A percentile compares a stretch with the other conserved stretches of the same genome.
Conservation (phyloP, 352 stramenopile genomes). For the Phytophthora vignae region DNA sequence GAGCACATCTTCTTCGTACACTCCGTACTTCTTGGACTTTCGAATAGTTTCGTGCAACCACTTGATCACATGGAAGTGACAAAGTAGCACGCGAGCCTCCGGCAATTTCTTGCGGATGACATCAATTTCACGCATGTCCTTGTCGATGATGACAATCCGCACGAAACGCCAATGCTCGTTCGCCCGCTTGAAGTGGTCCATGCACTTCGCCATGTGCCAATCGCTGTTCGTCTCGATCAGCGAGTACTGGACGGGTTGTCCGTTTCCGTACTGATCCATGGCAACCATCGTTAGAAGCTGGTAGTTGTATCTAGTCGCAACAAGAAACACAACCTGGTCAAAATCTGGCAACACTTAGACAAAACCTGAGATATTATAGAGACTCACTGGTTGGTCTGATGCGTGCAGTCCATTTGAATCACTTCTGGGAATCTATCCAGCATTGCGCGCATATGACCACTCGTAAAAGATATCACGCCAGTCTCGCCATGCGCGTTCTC, state of each 20-base stretch:
- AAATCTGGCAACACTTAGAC: neutral
- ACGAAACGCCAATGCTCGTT: constrained; percentile 24
- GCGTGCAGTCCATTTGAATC: neutral
- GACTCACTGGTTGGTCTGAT: constrained; percentile 20
- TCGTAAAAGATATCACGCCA: constrained; percentile 14
- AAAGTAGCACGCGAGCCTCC: too few species aligned
- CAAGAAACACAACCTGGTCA: constrained; percentile 3
- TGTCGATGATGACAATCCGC: constrained; percentile 2
- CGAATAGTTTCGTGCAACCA: too few species aligned
- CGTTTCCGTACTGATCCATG: constrained; percentile 13
- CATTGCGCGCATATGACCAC: constrained; percentile 9
- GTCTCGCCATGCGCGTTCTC: constrained; percentile 19
- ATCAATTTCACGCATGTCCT: too few species aligned
- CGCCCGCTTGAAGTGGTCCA: constrained; percentile 18
- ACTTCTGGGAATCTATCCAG: constrained; percentile 11
- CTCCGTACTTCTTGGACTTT: too few species aligned
- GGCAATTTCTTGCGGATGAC: too few species aligned
- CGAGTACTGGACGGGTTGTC: constrained; percentile 15
- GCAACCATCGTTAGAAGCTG: constrained; percentile 10
- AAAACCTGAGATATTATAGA: neutral
- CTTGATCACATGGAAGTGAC: too few species aligned
- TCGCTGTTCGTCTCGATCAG: constrained; percentile 9
- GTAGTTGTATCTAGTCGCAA: constrained; percentile 18
- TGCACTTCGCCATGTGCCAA: constrained; percentile 10
- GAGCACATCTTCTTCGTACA: too few species aligned